These are phyloP conservation scores for Asparagopsis taxiformis DNA, from an alignment of 31 red algal species.

Conservation along the genomic window DNA sequence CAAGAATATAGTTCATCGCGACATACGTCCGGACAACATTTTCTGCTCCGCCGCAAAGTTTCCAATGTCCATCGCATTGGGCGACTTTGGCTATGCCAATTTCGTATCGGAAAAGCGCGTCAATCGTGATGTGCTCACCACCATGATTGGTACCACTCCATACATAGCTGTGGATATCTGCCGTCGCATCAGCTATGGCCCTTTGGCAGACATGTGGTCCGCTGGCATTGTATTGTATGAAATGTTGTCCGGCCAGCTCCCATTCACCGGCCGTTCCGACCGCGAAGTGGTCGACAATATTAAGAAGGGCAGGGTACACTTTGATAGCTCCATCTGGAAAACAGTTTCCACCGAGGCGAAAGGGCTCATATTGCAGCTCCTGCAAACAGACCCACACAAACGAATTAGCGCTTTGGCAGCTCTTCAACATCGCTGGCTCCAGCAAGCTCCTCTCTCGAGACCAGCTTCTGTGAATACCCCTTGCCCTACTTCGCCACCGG, in stretches of 20 bases:
- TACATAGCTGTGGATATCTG: constrained; percentile 89
- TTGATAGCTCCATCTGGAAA: constrained; percentile 65
- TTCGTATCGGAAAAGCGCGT: constrained; percentile 66
- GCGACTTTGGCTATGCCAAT: constrained; percentile 71
- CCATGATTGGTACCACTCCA: constrained; percentile 75
- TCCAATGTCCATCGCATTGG: constrained; percentile 58
- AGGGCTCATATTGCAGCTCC: constrained; percentile 67
- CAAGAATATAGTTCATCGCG: constrained; percentile 82
- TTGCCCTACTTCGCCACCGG: constrained; percentile 33
- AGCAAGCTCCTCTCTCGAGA: background rate
- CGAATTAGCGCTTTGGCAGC: constrained; percentile 74
- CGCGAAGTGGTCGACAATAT: constrained; percentile 72
- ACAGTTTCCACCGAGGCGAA: constrained; percentile 80
- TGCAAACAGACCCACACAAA: constrained; percentile 79
- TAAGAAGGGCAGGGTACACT: constrained; percentile 39
- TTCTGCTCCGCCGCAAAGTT: constrained; percentile 35
- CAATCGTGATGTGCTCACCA: constrained; percentile 69
- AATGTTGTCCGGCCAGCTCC: constrained; percentile 83
- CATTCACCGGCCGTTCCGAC: constrained; percentile 76
- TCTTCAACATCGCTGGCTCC: constrained; percentile 73
- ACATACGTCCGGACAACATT: constrained; percentile 86
- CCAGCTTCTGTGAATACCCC: constrained; percentile 29
- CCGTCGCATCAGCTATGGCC: constrained; percentile 70
- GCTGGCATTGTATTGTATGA: constrained; percentile 90
- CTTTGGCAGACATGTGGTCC: constrained; percentile 86